Evolutionary conservation across 805 yeast species (phyloP).

Genomic region (Starmera pachycereana): DNA sequence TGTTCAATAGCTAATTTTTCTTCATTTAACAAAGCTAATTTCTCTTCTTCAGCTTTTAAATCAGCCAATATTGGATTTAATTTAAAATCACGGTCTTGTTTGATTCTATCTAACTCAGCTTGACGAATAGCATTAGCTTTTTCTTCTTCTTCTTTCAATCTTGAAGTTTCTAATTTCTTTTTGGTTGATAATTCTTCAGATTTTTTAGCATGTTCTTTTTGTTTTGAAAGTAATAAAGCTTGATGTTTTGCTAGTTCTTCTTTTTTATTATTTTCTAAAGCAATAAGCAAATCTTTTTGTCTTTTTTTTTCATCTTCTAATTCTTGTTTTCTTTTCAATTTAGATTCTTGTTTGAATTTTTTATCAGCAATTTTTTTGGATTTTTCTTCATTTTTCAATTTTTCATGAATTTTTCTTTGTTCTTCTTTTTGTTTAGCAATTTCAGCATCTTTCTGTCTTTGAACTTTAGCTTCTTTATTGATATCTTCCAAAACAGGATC

Average conservation of each 20-base stretch:
- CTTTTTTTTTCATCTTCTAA: constrained; percentile 40
- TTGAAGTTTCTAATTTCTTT: constrained; percentile 19
- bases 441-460: constrained; percentile 48
- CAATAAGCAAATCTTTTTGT: constrained; percentile 34
- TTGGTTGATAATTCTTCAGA: constrained; percentile 19
- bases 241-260: constrained; percentile 22
- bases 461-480: constrained; percentile 55
- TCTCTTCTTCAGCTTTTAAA: constrained; percentile 36
- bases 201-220: constrained; percentile 23
- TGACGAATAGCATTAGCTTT: constrained; percentile 37
- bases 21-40: constrained; percentile 38
- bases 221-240: constrained; percentile 22
- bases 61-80: constrained; percentile 46
- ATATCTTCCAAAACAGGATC: constrained; percentile 76
- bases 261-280: constrained; percentile 27
- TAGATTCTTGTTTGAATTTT: constrained; percentile 26
- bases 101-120: constrained; percentile 30
- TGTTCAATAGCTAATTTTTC: constrained; percentile 38
- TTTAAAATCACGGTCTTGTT: constrained; percentile 42
- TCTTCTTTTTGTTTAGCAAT: constrained; percentile 25
- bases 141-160: constrained; percentile 24
- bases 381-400: constrained; percentile 29
- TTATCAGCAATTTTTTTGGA: constrained; percentile 29
- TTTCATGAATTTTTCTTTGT: constrained; percentile 28
- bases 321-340: constrained; percentile 30